A percentile compares a stretch with the other conserved stretches of the same genome.
Evolutionary conservation across 306 rosid species (phyloP).

Genomic region (Medicago ruthenica): DNA sequence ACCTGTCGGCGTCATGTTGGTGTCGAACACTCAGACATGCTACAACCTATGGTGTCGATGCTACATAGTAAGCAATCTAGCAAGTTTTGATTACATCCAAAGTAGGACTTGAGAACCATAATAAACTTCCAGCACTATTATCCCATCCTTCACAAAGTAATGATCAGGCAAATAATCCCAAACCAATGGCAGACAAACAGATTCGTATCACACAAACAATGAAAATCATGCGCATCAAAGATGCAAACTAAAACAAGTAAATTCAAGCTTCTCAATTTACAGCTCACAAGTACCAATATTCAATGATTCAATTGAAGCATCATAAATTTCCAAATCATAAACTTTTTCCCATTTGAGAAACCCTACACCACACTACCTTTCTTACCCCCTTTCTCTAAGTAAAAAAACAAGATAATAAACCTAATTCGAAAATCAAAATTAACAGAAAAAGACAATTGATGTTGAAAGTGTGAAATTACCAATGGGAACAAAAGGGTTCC

Average conservation of each 20-base stretch:
- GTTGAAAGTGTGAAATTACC: too few relatives aligned
- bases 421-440: slow-evolving; percentile 4
- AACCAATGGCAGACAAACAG: too few relatives aligned
- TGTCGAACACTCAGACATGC: neutral
- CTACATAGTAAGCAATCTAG: neutral
- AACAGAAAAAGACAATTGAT: neutral
- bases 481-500: slow-evolving; percentile 86
- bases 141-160: slow-evolving; percentile 6
- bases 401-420: neutral
- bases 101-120: slow-evolving; percentile 12
- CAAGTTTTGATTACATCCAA: slow-evolving; percentile 5
- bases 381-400: neutral
- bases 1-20: neutral
- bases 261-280: slow-evolving; percentile 12
- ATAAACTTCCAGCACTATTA: slow-evolving; percentile 1
- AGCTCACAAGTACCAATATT: neutral
- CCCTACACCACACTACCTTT: neutral
- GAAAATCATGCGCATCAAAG: slow-evolving; percentile 19
- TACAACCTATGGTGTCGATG: neutral
- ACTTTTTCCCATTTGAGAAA: neutral
- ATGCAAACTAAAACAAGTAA: neutral
- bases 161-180: too few relatives aligned
- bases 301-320: neutral
- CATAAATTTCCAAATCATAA: slow-evolving; percentile 9
- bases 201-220: slow-evolving; percentile 8